Evolutionary conservation across 202 grass and related monocot species (phyloP).

Genomic region (Setaria viridis): DNA sequence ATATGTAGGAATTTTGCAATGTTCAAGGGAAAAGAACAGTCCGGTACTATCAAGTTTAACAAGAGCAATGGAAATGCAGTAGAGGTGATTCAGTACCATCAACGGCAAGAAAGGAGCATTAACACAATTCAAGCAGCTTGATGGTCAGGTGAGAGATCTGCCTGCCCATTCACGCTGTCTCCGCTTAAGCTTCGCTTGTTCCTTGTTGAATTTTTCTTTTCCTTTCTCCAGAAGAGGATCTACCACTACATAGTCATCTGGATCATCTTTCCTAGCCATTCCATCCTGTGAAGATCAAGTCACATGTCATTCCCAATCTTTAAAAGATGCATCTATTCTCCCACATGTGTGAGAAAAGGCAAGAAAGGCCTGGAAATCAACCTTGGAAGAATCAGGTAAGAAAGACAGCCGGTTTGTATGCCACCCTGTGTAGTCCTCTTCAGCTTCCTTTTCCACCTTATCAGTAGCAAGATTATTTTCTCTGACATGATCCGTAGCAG

Average conservation of each 20-base stretch:
- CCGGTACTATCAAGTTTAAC: not conserved
- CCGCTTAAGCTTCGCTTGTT: conserved; percentile 90
- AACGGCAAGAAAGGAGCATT: conserved; percentile 12
- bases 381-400: conserved; percentile 69
- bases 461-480: conserved; percentile 45
- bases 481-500: conserved; percentile 23
- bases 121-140: conserved; percentile 19
- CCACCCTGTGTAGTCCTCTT: conserved; percentile 72
- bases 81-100: conserved; percentile 19
- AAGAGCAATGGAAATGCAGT: conserved; percentile 26
- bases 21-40: not conserved
- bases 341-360: not conserved
- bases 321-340: conserved; percentile 19
- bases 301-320: conserved; percentile 6
- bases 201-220: conserved; percentile 97
- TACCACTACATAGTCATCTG: conserved; percentile 89
- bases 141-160: conserved; percentile 89
- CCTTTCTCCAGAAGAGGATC: conserved; percentile 96
- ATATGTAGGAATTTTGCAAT: not conserved
- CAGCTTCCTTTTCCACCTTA: conserved; percentile 51
- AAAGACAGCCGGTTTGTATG: conserved; percentile 66
- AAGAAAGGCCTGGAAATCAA: conserved; percentile 30
- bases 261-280: conserved; percentile 88
- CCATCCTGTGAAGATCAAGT: conserved; percentile 57
- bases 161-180: conserved; percentile 93